Conservation (phyloP, 2,329 filamentous ascomycete species). For the Endocalyx cinctus region DNA sequence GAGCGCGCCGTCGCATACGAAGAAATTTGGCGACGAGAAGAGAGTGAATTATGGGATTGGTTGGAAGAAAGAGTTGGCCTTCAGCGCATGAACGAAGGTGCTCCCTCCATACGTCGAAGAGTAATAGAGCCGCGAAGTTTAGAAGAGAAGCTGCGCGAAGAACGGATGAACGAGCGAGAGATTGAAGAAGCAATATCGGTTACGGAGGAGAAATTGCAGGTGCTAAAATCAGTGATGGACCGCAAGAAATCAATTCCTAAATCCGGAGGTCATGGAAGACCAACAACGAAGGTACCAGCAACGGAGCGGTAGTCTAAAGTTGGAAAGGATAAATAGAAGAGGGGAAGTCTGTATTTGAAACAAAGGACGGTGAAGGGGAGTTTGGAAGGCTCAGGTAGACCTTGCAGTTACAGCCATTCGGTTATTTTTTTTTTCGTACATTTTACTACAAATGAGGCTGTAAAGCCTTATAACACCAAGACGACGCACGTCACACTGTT, state of each 20-base stretch:
- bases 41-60: slow-evolving; percentile 90
- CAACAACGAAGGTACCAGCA: slow-evolving; percentile 12
- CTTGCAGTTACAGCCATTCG: background rate
- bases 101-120: slow-evolving; percentile 38
- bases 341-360: background rate
- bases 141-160: slow-evolving; percentile 54
- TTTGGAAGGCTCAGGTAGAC: background rate
- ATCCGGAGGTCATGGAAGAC: slow-evolving; percentile 8
- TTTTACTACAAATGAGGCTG: slow-evolving; percentile 9
- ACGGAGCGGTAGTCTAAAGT: slow-evolving; percentile 10
- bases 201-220: slow-evolving; percentile 77
- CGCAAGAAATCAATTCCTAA: slow-evolving; percentile 40
- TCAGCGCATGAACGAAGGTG: slow-evolving; percentile 48
- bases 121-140: slow-evolving; percentile 50
- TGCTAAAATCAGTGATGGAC: slow-evolving; percentile 69
- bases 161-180: slow-evolving; percentile 66
- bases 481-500: slow-evolving; percentile 11
- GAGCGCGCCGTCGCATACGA: slow-evolving; percentile 81
- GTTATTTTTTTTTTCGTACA: slow-evolving; percentile 1
- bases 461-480: slow-evolving; percentile 13
- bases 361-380: no score
- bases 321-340: slow-evolving; percentile 1
- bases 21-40: slow-evolving; percentile 84
- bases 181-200: slow-evolving; percentile 76
- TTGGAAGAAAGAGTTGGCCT: slow-evolving; percentile 80